Evolutionary conservation across 2,329 filamentous ascomycete species (phyloP).

Genomic region (Cladophialophora exuberans): DNA sequence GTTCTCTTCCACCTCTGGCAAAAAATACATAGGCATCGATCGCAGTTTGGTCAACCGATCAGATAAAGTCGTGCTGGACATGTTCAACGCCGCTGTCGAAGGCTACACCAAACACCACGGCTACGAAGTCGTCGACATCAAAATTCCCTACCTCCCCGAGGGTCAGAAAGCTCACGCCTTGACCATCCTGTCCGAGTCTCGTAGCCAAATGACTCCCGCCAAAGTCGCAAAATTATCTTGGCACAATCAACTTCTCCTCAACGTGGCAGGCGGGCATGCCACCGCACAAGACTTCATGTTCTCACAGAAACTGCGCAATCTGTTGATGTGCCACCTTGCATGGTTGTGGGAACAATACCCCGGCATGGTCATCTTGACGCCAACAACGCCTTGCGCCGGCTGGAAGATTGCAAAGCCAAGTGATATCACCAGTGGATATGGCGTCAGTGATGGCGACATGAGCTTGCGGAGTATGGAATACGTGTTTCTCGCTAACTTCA

Average conservation of each 20-base stretch:
- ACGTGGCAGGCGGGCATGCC: slow-evolving; percentile 63
- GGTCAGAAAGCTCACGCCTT: slow-evolving; percentile 77
- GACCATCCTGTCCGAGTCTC: slow-evolving; percentile 75
- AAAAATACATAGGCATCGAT: slow-evolving; percentile 72
- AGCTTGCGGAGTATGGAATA: slow-evolving; percentile 82
- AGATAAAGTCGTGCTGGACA: slow-evolving; percentile 63
- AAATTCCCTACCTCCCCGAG: slow-evolving; percentile 63
- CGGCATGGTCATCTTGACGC: slow-evolving; percentile 76
- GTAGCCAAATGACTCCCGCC: slow-evolving; percentile 52
- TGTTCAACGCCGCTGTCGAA: slow-evolving; percentile 66
- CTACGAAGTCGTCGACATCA: slow-evolving; percentile 52
- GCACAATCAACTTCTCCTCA: slow-evolving; percentile 60
- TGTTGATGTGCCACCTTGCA: slow-evolving; percentile 79
- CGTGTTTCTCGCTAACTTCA: slow-evolving; percentile 82
- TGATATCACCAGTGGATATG: slow-evolving; percentile 58
- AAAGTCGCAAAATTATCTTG: slow-evolving; percentile 40
- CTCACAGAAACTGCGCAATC: slow-evolving; percentile 71
- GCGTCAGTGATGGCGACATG: slow-evolving; percentile 72
- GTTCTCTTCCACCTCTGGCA: slow-evolving; percentile 32
- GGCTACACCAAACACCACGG: slow-evolving; percentile 47
- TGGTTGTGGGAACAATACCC: slow-evolving; percentile 71
- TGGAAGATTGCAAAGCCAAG: slow-evolving; percentile 69
- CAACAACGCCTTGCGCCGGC: slow-evolving; percentile 74
- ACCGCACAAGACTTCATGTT: slow-evolving; percentile 71
- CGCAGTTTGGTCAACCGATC: slow-evolving; percentile 71